Evolutionary conservation across 2,329 filamentous ascomycete genomes (phyloP).

Genomic region (Fusarium goolgardi): DNA sequence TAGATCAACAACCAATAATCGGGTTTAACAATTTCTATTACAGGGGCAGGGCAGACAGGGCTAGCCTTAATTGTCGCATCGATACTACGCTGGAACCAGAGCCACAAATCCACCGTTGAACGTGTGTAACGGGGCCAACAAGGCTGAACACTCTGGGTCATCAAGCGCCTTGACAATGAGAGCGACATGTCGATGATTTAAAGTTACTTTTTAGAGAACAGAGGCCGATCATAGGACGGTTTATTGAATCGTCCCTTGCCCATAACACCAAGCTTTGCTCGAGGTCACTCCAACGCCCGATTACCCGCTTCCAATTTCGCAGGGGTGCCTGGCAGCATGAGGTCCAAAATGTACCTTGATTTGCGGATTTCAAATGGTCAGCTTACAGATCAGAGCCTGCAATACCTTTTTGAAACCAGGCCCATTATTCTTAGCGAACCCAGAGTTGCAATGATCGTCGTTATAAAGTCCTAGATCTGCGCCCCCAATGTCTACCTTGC

Average conservation of each 20-base stretch:
- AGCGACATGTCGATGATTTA: neutral
- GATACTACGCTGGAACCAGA: neutral
- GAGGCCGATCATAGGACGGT: neutral
- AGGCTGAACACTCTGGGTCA: neutral
- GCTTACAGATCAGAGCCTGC: slow-evolving; percentile 30
- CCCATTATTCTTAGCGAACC: neutral
- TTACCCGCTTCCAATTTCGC: slow-evolving; percentile 3
- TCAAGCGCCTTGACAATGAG: too few species aligned
- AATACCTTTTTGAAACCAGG: slow-evolving; percentile 22
- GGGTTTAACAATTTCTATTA: too few species aligned
- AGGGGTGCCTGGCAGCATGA: slow-evolving; percentile 13
- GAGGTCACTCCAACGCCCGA: neutral
- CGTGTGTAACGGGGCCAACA: neutral
- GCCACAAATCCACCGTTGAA: neutral
- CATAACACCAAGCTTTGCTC: neutral
- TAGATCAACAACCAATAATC: too few species aligned
- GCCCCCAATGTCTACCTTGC: slow-evolving; percentile 1
- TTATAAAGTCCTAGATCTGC: slow-evolving; percentile 17
- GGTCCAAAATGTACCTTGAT: slow-evolving; percentile 20
- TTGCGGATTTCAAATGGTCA: slow-evolving; percentile 28
- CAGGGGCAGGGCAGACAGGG: slow-evolving; percentile 1
- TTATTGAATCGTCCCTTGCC: neutral
- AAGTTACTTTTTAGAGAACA: fast-evolving
- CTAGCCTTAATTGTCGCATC: slow-evolving; percentile 7
- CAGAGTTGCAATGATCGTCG: slow-evolving; percentile 18